Base-by-base conservation (phyloP, 106 monocot species). In the Cymbidium sinense region DNA sequence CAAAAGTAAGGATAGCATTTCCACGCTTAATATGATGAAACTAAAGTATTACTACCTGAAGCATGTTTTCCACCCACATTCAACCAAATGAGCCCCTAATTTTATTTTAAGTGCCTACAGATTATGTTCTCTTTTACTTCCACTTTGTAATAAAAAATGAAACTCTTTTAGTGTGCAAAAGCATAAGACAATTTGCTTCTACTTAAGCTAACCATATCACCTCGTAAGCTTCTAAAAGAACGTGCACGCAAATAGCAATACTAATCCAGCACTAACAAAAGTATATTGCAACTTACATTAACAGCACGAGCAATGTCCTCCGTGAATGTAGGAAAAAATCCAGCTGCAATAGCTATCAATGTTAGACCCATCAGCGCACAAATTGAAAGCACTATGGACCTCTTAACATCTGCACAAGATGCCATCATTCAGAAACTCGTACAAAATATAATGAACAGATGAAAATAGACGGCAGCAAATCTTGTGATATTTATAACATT, bases 221-320 rank as follows among this genome's bases (percentile, higher is more conserved):
- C 3, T 33, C n/a, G 10, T 31, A 67, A 64, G 64, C 27, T 67
- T 31, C 13, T 31, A 30, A 67, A 3, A 67, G 30, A 12, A 2
- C 15, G 3, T 17, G 31, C 17, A 31, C 12, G 15, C 29, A 67
- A 67, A 67, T 30, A 67, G 28, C 21, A 67, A 29, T 67, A 67
- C 17, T 11, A 17, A 17, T 65, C n/a, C 58, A 67, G 33, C 15
- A 8, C 31, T 17, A 67, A 67, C 31, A 35, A 71, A 71, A 71
- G 13, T 0, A n/a, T 21, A n/a, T 47, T 47, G 0, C 13, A 79
- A 76, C 91, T 90, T 80, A 98, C 98, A 86, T 92, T 92, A 65
- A 94, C 79, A 84, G 92, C 27, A 19, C 98, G 91, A 50, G 85
- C 64, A 82, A 87, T 50, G 70, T 98, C 94, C 64, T 94, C 80